Conservation (phyloP, 225 moss, liverwort and hornwort genomes). For the Polytrichum formosum region DNA sequence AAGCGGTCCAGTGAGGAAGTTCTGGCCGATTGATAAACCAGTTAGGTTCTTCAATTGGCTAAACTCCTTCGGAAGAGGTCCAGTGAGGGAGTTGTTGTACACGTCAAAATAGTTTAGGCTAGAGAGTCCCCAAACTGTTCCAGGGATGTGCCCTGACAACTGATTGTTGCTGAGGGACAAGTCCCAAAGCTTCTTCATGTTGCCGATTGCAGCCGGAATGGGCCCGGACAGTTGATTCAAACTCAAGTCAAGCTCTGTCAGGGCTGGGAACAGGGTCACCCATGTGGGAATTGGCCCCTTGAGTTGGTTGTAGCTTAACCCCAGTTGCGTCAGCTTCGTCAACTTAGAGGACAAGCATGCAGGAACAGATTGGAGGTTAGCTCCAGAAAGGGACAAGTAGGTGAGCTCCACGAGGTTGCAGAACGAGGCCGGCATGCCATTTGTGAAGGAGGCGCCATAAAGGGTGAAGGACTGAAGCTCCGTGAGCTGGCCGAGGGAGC, state of each 20-base stretch:
- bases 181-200: neutral
- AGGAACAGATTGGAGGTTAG: neutral
- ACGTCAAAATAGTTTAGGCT: neutral
- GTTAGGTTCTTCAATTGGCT: neutral
- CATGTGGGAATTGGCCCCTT: constrained; percentile 6
- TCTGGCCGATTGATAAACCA: neutral
- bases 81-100: neutral
- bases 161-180: neutral
- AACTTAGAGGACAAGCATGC: neutral
- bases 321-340: neutral
- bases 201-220: neutral
- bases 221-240: neutral
- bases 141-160: neutral
- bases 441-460: neutral
- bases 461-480: neutral
- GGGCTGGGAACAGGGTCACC: neutral
- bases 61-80: neutral
- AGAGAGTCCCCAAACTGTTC: neutral
- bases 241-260: neutral
- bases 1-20: neutral
- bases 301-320: neutral
- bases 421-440: constrained; percentile 3
- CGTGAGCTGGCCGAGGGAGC: constrained; percentile 4
- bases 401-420: constrained; percentile 1
- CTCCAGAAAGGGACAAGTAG: neutral